Percentiles rank a stretch among this genome's conserved stretches.
These are phyloP conservation scores for Pyrenophora teres DNA, from an alignment of 2,329 filamentous ascomycete species.

Conservation along the genomic window DNA sequence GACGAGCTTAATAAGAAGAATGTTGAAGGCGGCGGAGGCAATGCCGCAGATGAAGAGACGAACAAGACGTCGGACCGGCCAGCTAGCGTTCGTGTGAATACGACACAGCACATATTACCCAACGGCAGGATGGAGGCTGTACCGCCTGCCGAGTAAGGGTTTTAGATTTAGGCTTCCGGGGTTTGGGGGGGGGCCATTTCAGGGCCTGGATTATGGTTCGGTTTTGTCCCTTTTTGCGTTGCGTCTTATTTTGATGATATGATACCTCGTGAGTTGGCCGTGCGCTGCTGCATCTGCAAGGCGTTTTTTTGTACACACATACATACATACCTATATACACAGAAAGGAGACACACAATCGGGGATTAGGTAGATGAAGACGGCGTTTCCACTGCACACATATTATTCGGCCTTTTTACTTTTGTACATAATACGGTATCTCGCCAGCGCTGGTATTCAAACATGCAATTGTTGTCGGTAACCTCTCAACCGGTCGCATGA, in stretches of 20 bases:
- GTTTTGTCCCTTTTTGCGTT: too few species aligned
- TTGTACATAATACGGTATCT: neutral
- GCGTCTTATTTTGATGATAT: neutral
- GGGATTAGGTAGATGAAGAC: neutral
- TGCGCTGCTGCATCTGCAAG: slow-evolving; percentile 7
- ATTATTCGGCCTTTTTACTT: neutral
- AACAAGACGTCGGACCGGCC: slow-evolving; percentile 17
- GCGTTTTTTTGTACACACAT: neutral
- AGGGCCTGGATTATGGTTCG: too few species aligned
- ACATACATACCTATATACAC: too few species aligned
- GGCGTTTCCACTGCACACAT: neutral
- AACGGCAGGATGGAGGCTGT: slow-evolving; percentile 15
- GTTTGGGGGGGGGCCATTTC: neutral
- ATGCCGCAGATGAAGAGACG: neutral
- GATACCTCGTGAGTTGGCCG: neutral
- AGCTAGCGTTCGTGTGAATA: slow-evolving; percentile 19
- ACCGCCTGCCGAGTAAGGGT: slow-evolving; percentile 4
- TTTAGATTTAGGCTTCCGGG: neutral
- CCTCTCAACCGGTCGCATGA: too few species aligned
- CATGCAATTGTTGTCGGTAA: too few species aligned
- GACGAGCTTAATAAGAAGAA: neutral
- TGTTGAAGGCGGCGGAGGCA: neutral
- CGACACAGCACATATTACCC: slow-evolving; percentile 19
- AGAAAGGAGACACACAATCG: neutral
- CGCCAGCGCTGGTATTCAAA: too few species aligned